These are phyloP conservation scores for Yamadazyma scolyti DNA, from an alignment of 805 yeast species.

Conservation along the genomic window DNA sequence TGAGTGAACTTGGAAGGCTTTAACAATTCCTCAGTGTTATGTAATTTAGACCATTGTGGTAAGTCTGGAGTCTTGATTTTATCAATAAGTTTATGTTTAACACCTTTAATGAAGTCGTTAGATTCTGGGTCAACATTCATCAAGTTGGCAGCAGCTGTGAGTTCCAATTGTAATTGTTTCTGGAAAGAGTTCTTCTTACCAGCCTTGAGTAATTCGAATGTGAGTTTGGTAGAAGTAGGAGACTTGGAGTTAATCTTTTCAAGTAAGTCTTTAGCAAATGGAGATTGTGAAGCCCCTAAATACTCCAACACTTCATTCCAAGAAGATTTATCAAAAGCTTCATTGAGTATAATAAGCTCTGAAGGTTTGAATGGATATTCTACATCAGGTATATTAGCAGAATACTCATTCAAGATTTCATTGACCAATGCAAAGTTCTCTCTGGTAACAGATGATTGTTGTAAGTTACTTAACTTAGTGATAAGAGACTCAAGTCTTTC, in stretches of 20 bases:
- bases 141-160: conserved; percentile 66
- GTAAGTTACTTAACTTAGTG: conserved; percentile 62
- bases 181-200: conserved; percentile 57
- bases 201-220: conserved; percentile 61
- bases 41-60: conserved; percentile 20
- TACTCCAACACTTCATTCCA: conserved; percentile 56
- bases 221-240: conserved; percentile 72
- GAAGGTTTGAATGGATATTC: conserved; percentile 53
- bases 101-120: conserved; percentile 65
- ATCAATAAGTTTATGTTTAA: conserved; percentile 57
- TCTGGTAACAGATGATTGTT: conserved; percentile 34
- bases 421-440: conserved; percentile 59
- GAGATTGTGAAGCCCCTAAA: conserved; percentile 50
- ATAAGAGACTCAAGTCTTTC: conserved; percentile 59
- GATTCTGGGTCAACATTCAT: conserved; percentile 54
- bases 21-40: conserved; percentile 18
- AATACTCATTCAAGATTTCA: conserved; percentile 73
- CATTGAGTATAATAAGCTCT: conserved; percentile 63
- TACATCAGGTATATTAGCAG: conserved; percentile 55
- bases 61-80: conserved; percentile 51
- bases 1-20: too few relatives aligned
- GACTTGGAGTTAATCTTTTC: conserved; percentile 63
- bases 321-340: conserved; percentile 53
- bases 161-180: conserved; percentile 68
- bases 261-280: conserved; percentile 61